Evolutionary conservation across 257 asterid species (phyloP).

Genomic region (Rubia yunnanensis): DNA sequence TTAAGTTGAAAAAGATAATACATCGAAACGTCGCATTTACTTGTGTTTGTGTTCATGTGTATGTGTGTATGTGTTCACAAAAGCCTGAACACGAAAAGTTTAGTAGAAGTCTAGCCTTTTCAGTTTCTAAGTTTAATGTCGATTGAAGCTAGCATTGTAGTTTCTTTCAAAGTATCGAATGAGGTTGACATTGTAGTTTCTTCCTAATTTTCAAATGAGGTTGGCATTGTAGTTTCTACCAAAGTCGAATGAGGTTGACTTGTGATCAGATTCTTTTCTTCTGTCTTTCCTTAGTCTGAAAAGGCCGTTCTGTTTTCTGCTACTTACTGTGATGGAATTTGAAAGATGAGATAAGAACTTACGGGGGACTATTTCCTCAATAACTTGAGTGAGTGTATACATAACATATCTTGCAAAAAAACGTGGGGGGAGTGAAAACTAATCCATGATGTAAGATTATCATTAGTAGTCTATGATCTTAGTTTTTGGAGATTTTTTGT

Average conservation of each 20-base stretch:
- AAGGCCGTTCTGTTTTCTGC: not conserved
- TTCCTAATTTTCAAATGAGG: too few relatives aligned
- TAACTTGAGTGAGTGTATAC: not conserved
- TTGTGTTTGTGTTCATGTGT: too few relatives aligned
- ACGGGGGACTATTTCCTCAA: not conserved
- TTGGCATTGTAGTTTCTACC: not conserved
- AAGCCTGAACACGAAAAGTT: not conserved
- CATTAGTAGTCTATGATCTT: not conserved
- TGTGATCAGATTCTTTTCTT: not conserved
- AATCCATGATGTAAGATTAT: too few relatives aligned
- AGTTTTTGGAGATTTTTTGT: not conserved
- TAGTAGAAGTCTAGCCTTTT: not conserved
- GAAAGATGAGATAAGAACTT: not conserved
- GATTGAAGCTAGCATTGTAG: not conserved
- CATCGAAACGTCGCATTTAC: not conserved
- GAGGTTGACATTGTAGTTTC: not conserved
- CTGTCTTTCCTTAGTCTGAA: not conserved
- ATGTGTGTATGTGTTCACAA: not conserved
- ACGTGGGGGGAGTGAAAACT: not conserved
- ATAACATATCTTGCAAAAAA: too few relatives aligned
- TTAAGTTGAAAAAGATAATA: not conserved
- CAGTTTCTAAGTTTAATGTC: not conserved
- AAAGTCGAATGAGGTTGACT: not conserved
- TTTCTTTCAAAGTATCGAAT: not conserved
- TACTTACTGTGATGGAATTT: not conserved